These are phyloP conservation scores for Colletotrichum tabaci DNA, from an alignment of 2,329 filamentous ascomycete genomes.

Conservation along the genomic window DNA sequence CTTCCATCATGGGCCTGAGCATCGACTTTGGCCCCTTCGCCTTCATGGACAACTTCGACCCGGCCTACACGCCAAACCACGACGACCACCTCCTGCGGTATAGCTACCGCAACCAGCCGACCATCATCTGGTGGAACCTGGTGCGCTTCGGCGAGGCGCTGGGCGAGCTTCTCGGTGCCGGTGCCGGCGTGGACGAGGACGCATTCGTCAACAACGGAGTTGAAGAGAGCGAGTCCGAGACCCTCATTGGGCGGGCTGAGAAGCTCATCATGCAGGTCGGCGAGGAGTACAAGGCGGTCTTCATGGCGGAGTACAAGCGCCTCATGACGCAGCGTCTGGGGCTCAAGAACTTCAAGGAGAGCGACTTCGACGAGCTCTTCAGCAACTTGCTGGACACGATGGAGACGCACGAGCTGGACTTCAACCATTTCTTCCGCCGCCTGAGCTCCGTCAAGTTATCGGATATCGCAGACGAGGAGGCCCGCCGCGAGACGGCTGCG, in stretches of 20 bases:
- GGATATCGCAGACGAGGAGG: slow-evolving; percentile 76
- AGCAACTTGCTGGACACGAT: slow-evolving; percentile 87
- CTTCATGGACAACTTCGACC: slow-evolving; percentile 98
- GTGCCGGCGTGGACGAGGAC: slow-evolving; percentile 77
- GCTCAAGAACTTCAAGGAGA: slow-evolving; percentile 76
- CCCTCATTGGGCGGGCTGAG: slow-evolving; percentile 85
- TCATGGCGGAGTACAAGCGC: slow-evolving; percentile 89
- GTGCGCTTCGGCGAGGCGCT: slow-evolving; percentile 91
- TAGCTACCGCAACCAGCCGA: slow-evolving; percentile 93
- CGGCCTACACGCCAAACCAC: slow-evolving; percentile 95
- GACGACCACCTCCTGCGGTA: slow-evolving; percentile 92
- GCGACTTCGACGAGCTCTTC: slow-evolving; percentile 86
- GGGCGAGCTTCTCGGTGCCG: slow-evolving; percentile 89
- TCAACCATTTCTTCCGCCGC: slow-evolving; percentile 92
- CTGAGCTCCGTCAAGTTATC: slow-evolving; percentile 75
- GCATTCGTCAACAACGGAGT: slow-evolving; percentile 83
- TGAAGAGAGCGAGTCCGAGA: slow-evolving; percentile 74
- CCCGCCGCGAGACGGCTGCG: slow-evolving; percentile 74
- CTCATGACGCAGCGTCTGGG: slow-evolving; percentile 88
- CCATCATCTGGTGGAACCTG: slow-evolving; percentile 98
- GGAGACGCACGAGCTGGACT: slow-evolving; percentile 88
- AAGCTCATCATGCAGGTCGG: slow-evolving; percentile 84
- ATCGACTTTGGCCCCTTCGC: slow-evolving; percentile 98
- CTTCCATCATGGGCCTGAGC: slow-evolving; percentile 88
- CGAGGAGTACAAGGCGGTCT: slow-evolving; percentile 90